A percentile compares a stretch with the other conserved stretches of the same genome.
Conservation (phyloP, 352 stramenopile genomes). For the Phytopythium mirpurense region DNA sequence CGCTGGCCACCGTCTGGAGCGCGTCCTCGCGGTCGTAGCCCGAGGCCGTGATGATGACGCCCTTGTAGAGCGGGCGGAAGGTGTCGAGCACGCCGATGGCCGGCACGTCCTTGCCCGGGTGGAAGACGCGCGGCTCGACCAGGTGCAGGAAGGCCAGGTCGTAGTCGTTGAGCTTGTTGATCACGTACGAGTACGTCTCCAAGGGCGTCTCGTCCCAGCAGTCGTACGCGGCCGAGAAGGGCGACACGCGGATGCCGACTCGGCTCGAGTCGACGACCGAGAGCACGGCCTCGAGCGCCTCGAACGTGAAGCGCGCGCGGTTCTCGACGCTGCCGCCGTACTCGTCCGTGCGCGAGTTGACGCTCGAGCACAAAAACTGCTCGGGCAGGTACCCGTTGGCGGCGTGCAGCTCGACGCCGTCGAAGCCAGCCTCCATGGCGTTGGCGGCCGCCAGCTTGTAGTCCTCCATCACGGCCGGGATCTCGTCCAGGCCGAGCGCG, state of each 20-base stretch:
- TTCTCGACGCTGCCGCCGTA: constrained; percentile 83
- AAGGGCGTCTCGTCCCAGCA: constrained; percentile 29
- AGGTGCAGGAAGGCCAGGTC: constrained; percentile 51
- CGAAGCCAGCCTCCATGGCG: constrained; percentile 19
- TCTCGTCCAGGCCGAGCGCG: constrained; percentile 60
- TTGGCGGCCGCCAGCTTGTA: constrained; percentile 16
- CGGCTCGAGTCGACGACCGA: constrained; percentile 26
- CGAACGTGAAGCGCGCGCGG: constrained; percentile 51
- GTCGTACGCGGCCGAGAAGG: constrained; percentile 29
- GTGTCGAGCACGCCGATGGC: constrained; percentile 30
- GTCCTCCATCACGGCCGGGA: constrained; percentile 29
- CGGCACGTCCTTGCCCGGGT: constrained; percentile 27
- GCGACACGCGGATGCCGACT: constrained; percentile 35
- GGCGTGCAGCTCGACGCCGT: constrained; percentile 24
- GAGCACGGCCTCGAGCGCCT: constrained; percentile 16
- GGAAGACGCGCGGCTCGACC: constrained; percentile 41
- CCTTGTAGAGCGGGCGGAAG: constrained; percentile 40
- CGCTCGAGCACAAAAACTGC: constrained; percentile 68
- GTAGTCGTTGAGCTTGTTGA: constrained; percentile 25
- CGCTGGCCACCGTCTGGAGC: constrained; percentile 25
- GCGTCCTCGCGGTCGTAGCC: constrained; percentile 36
- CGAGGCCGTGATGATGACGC: constrained; percentile 44
- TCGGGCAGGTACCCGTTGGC: constrained; percentile 91
- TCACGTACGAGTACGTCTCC: constrained; percentile 32
- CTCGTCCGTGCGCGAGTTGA: constrained; percentile 73